Conservation (phyloP, 163 green algal species). For the Chlamydomonas reinhardtii region DNA sequence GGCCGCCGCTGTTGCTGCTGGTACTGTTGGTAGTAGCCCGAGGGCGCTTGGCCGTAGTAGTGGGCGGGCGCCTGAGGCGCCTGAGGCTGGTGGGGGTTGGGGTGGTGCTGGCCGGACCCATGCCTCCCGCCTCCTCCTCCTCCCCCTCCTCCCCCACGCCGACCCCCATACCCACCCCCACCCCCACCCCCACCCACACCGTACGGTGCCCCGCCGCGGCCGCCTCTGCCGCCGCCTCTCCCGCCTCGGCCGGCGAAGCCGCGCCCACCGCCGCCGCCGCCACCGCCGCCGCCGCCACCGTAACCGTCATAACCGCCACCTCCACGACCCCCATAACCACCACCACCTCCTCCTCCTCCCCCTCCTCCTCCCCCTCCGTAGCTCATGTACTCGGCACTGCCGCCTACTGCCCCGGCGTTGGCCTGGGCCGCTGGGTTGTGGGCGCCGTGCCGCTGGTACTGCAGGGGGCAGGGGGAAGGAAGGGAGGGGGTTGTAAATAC, state of each 20-base stretch:
- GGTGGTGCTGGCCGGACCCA: too few species aligned
- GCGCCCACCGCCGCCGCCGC: too few species aligned
- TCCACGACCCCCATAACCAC: not conserved
- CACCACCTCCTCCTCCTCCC: not conserved
- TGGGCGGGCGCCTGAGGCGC: too few species aligned
- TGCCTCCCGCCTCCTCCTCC: too few species aligned
- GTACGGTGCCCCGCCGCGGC: not conserved
- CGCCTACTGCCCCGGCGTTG: not conserved
- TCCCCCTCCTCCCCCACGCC: not conserved
- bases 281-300: not conserved
- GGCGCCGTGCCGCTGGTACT: not conserved
- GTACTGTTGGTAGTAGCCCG: too few species aligned
- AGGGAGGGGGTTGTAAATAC: too few species aligned
- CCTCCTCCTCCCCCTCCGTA: slow-evolving; percentile 1
- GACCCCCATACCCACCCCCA: not conserved
- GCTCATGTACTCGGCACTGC: not conserved
- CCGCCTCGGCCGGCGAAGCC: not conserved
- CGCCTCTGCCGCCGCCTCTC: not conserved
- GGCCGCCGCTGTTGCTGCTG: too few species aligned
- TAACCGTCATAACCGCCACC: not conserved
- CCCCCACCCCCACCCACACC: not conserved
- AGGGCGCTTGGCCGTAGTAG: too few species aligned
- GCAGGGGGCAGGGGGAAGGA: not conserved
- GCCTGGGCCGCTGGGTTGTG: not conserved
- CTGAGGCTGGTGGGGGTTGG: too few species aligned